These are phyloP conservation scores for Isabelozyma pseudorhagii DNA, from an alignment of 805 yeast genomes.

Conservation along the genomic window DNA sequence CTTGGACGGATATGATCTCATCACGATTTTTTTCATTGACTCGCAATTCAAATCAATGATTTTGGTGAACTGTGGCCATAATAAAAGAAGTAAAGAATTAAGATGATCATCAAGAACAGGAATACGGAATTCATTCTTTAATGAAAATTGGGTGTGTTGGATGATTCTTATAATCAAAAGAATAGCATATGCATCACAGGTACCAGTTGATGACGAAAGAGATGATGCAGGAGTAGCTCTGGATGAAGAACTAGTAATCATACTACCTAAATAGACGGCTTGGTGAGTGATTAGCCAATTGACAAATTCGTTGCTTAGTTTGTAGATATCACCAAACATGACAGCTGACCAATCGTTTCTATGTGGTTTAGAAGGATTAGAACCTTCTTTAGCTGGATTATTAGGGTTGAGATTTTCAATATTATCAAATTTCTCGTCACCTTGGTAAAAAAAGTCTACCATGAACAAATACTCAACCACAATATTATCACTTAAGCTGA, in stretches of 20 bases:
- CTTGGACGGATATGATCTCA: slow-evolving; percentile 15
- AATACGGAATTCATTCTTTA: slow-evolving; percentile 62
- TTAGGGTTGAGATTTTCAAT: slow-evolving; percentile 9
- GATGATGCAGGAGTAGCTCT: slow-evolving; percentile 7
- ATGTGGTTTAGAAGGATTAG: neutral
- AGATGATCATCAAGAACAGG: slow-evolving; percentile 72
- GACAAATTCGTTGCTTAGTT: slow-evolving; percentile 44
- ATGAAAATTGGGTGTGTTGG: slow-evolving; percentile 59
- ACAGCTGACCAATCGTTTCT: slow-evolving; percentile 31
- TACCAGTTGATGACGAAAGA: slow-evolving; percentile 26
- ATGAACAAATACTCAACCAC: slow-evolving; percentile 74
- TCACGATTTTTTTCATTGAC: slow-evolving; percentile 53
- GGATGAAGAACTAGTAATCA: slow-evolving; percentile 35
- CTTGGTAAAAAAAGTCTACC: slow-evolving; percentile 62
- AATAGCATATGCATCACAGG: slow-evolving; percentile 76
- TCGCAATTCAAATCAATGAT: slow-evolving; percentile 77
- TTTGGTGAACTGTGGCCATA: slow-evolving; percentile 87
- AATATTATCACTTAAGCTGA: slow-evolving; percentile 73
- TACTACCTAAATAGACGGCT: slow-evolving; percentile 13
- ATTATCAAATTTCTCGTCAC: slow-evolving; percentile 31
- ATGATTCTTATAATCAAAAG: slow-evolving; percentile 70
- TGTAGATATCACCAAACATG: slow-evolving; percentile 36
- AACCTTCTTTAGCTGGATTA: slow-evolving; percentile 1
- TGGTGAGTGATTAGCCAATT: slow-evolving; percentile 45
- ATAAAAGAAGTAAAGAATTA: slow-evolving; percentile 56